phyloP scores from a whole-genome alignment of 805 yeast species.

The Candida ortonii region DNA sequence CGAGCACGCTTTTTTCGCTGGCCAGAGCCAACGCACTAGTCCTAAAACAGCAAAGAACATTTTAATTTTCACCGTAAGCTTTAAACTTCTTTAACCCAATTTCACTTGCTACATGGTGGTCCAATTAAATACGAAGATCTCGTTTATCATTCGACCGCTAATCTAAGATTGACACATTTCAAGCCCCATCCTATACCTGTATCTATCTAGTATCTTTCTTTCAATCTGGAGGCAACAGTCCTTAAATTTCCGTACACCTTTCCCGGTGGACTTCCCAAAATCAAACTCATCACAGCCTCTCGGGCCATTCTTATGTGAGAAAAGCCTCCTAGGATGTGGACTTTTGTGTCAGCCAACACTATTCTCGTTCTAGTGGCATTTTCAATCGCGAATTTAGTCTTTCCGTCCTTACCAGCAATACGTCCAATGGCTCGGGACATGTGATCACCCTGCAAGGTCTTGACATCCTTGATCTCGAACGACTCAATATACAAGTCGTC shows the following conservation, averaged over 20 bases:
- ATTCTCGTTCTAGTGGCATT: constrained; percentile 98
- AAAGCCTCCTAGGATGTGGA: constrained; percentile 95
- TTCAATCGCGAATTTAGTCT: constrained; percentile 97
- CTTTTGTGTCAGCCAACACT: constrained; percentile 93
- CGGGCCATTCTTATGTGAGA: constrained; percentile 98
- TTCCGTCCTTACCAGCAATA: constrained; percentile 99
- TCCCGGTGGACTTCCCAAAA: constrained; percentile 97
- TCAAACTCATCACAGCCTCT: constrained; percentile 90
- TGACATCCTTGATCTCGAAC: constrained; percentile 94
- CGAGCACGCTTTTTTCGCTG: too few species aligned
- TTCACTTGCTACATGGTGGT: too few species aligned
- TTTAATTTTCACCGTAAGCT: too few species aligned
- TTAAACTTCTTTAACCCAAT: too few species aligned
- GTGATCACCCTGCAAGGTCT: constrained; percentile 94
- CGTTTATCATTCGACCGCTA: too few species aligned
- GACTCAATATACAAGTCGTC: constrained; percentile 97
- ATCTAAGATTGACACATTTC: too few species aligned
- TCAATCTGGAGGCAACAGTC: constrained; percentile 94
- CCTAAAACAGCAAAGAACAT: too few species aligned
- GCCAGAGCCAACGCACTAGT: too few species aligned
- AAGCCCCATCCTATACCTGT: too few species aligned
- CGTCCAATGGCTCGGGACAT: constrained; percentile 98
- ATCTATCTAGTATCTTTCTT: constrained; percentile 73
- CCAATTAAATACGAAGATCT: too few species aligned
- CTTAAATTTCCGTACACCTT: constrained; percentile 96